Conservation (phyloP, 768 basidiomycete species). For the Lactifluus hygrophoroides region DNA sequence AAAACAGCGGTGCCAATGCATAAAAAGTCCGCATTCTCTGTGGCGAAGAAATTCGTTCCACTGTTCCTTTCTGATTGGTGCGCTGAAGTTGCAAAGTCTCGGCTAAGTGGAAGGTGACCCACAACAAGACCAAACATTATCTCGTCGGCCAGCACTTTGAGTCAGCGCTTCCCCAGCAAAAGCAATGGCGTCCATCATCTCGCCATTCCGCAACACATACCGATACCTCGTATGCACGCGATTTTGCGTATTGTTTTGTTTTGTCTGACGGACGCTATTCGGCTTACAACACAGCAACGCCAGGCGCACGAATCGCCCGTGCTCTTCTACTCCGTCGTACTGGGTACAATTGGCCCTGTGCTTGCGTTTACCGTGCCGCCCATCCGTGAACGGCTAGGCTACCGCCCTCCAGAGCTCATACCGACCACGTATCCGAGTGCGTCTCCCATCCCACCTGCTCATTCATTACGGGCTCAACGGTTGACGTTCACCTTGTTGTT, state of each 20-base stretch:
- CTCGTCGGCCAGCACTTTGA: not conserved
- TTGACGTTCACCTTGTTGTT: not conserved
- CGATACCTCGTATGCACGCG: conserved; percentile 28
- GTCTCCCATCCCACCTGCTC: conserved; percentile 22
- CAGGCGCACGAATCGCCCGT: conserved; percentile 87
- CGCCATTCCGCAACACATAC: conserved; percentile 44
- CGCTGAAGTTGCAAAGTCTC: no score
- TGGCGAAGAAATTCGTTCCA: no score
- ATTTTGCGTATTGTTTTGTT: not conserved
- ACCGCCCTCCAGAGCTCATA: conserved; percentile 54
- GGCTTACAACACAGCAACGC: conserved; percentile 53
- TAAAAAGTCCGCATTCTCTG: no score
- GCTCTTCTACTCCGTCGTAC: conserved; percentile 76
- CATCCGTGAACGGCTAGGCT: conserved; percentile 67
- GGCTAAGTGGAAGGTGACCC: no score
- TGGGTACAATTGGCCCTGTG: conserved; percentile 70
- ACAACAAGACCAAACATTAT: not conserved
- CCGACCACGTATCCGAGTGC: conserved; percentile 75
- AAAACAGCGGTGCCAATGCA: no score
- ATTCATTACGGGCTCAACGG: not conserved
- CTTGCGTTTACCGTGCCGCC: conserved; percentile 72
- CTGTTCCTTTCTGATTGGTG: no score
- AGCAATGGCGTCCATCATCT: conserved; percentile 37
- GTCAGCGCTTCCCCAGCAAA: not conserved
- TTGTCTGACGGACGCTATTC: no score